phyloP scores from a whole-genome alignment of 441 rosid genomes.

The Omphalea diandra region DNA sequence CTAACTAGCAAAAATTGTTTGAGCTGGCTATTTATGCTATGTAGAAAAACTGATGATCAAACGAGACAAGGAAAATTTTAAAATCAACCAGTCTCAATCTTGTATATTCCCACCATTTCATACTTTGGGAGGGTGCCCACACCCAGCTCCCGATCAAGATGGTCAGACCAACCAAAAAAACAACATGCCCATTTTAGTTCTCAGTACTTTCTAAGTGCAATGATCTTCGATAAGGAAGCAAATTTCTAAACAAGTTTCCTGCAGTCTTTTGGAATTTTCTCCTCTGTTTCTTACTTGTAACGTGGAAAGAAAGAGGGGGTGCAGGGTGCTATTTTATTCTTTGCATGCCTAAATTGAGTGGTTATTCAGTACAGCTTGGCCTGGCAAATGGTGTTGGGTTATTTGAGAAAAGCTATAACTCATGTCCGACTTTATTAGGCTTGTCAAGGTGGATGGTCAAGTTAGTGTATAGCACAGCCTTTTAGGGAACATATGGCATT shows the following conservation, averaged over 20 bases:
- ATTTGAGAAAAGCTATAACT: background rate
- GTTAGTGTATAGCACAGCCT: background rate
- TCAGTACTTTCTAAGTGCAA: background rate
- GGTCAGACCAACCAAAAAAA: background rate
- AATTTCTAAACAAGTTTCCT: background rate
- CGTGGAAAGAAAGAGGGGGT: background rate
- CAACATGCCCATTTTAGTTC: background rate
- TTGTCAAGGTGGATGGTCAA: background rate
- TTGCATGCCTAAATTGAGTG: background rate
- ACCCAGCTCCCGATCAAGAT: background rate
- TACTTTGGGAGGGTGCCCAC: background rate
- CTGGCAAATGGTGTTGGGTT: background rate
- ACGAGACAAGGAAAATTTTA: too few species aligned
- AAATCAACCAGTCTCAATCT: too few species aligned
- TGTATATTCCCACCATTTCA: background rate
- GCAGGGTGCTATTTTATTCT: background rate
- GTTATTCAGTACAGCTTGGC: background rate
- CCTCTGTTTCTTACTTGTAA: background rate
- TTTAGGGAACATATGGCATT: background rate
- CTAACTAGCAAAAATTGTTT: too few species aligned
- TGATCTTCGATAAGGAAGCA: background rate
- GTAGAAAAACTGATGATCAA: too few species aligned
- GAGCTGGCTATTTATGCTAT: too few species aligned
- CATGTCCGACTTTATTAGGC: background rate
- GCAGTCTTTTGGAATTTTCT: background rate